Evolutionary conservation across 495 filamentous ascomycete genomes (phyloP).

Genomic region (Pyrenula massariospora): DNA sequence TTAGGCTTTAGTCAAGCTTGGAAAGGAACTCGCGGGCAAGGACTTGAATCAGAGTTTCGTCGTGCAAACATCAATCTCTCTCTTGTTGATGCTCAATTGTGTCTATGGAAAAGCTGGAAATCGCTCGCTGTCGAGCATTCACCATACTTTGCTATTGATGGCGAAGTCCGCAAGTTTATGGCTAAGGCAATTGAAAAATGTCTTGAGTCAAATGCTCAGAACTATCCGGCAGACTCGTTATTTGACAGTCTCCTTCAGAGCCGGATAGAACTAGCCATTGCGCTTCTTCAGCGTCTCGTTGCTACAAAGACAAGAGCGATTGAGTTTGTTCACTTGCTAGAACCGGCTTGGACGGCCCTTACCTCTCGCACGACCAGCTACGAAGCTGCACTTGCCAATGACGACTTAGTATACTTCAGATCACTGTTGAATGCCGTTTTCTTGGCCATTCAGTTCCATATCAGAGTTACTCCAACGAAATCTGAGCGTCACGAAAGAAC

Average conservation of each 20-base stretch:
- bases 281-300: conserved; percentile 64
- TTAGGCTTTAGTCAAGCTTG: conserved; percentile 68
- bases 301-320: conserved; percentile 44
- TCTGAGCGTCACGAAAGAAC: conserved; percentile 4
- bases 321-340: conserved; percentile 52
- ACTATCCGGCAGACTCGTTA: conserved; percentile 55
- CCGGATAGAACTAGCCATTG: conserved; percentile 63
- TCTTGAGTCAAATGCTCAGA: conserved; percentile 54
- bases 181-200: conserved; percentile 59
- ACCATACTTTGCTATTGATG: conserved; percentile 47
- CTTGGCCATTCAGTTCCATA: conserved; percentile 59
- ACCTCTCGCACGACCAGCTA: conserved; percentile 52
- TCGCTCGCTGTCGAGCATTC: conserved; percentile 77
- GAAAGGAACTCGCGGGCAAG: conserved; percentile 50
- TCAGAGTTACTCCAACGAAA: conserved; percentile 8
- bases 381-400: conserved; percentile 42
- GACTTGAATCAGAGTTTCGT: conserved; percentile 69
- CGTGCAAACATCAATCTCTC: conserved; percentile 83
- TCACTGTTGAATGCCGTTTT: conserved; percentile 76
- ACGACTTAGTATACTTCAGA: conserved; percentile 65
- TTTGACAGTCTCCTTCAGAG: conserved; percentile 60
- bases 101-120: conserved; percentile 80
- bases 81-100: conserved; percentile 78
- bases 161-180: conserved; percentile 54
- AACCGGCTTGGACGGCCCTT: conserved; percentile 55